phyloP scores from a whole-genome alignment of 768 basidiomycete genomes.

The Trametes sanguinea region DNA sequence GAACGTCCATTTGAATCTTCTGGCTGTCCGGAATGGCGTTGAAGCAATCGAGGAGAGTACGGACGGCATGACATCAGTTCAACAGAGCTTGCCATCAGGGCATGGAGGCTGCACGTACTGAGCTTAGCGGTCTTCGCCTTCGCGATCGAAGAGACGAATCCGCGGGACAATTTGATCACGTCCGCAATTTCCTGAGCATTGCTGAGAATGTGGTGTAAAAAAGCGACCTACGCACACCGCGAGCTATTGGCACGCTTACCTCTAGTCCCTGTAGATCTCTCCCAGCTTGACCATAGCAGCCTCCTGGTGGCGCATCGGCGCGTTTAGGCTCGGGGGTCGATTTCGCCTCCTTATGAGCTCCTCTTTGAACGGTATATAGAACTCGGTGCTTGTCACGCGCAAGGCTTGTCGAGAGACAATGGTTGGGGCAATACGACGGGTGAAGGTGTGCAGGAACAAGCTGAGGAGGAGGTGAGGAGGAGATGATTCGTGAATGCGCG shows the following conservation, averaged over 20 bases:
- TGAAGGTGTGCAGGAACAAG: no score
- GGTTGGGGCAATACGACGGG: no score
- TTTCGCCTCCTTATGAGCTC: no score
- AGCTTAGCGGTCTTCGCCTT: constrained; percentile 98
- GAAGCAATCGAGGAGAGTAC: constrained; percentile 93
- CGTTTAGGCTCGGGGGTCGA: no score
- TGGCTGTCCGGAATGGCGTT: constrained; percentile 72
- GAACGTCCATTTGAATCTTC: constrained; percentile 78
- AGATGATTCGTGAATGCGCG: constrained; percentile 5
- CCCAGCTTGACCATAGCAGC: constrained; percentile 83
- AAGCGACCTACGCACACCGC: no score
- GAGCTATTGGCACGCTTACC: constrained; percentile 47
- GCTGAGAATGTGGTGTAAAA: constrained; percentile 40
- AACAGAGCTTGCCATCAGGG: background rate
- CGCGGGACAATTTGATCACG: constrained; percentile 77
- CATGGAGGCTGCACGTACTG: constrained; percentile 49
- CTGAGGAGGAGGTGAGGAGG: no score
- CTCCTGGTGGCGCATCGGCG: constrained; percentile 81
- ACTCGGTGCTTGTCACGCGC: no score
- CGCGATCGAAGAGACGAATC: constrained; percentile 90
- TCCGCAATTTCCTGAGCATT: constrained; percentile 84
- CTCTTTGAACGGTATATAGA: no score
- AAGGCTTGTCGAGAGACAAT: no score
- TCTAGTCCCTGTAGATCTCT: constrained; percentile 82
- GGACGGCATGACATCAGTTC: constrained; percentile 52